Evolutionary conservation across 1,139 yeast species (phyloP).

Genomic region (Geotrichum citri-aurantii): DNA sequence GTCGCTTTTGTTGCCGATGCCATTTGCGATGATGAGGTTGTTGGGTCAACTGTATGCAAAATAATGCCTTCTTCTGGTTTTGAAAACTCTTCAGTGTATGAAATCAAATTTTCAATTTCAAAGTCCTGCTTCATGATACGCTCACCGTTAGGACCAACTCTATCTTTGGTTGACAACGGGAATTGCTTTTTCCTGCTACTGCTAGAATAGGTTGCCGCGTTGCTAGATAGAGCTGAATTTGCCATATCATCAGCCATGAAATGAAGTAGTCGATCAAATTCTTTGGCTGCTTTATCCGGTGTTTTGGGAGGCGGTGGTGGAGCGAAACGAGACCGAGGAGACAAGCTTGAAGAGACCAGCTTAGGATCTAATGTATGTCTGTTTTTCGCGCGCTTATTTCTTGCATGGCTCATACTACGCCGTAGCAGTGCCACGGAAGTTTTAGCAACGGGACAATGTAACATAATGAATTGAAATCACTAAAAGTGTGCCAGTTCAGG

Average conservation of each 20-base stretch:
- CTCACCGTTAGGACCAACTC: slow-evolving; percentile 12
- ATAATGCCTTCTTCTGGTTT: slow-evolving; percentile 13
- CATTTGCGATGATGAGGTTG: background rate
- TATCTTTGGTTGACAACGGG: slow-evolving; percentile 9
- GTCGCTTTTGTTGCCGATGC: background rate
- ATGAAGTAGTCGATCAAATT: slow-evolving; percentile 21
- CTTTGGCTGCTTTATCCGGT: slow-evolving; percentile 1
- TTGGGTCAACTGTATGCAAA: slow-evolving; percentile 17
- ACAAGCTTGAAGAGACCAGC: slow-evolving; percentile 5
- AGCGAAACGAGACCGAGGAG: background rate
- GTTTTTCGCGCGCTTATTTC: background rate
- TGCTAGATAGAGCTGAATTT: background rate
- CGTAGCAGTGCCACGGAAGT: background rate
- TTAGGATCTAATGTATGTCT: slow-evolving; percentile 11
- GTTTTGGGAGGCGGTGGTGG: background rate
- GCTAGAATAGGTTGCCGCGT: background rate
- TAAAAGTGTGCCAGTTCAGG: background rate
- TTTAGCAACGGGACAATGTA: background rate
- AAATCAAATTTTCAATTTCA: slow-evolving; percentile 21
- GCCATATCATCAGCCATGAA: slow-evolving; percentile 20
- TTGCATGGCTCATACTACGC: background rate
- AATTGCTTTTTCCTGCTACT: slow-evolving; percentile 1
- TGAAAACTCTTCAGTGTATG: slow-evolving; percentile 12
- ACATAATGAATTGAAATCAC: background rate
- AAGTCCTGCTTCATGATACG: slow-evolving; percentile 18